These are phyloP conservation scores for Melastoma candidum DNA, from an alignment of 441 rosid genomes.

Conservation along the genomic window DNA sequence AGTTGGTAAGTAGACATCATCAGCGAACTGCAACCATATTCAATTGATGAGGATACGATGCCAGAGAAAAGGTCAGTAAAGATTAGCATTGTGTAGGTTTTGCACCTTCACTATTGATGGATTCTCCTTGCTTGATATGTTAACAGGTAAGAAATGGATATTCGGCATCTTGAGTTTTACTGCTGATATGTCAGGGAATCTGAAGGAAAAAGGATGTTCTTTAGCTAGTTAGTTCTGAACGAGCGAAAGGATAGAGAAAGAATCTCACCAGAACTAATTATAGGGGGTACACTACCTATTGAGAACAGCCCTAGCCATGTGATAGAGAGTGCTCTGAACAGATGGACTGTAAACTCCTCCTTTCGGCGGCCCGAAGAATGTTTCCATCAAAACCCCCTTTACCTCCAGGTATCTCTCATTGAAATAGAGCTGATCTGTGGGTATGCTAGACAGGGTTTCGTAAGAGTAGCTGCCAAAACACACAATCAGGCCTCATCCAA, in stretches of 20 bases:
- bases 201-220: slow-evolving; percentile 16
- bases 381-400: slow-evolving; percentile 44
- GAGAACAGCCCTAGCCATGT: slow-evolving; percentile 75
- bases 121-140: slow-evolving; percentile 59
- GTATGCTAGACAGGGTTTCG: slow-evolving; percentile 48
- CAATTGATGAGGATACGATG: no score
- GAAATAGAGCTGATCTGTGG: slow-evolving; percentile 49
- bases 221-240: neutral
- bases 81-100: neutral
- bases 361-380: slow-evolving; percentile 77
- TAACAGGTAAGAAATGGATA: slow-evolving; percentile 80
- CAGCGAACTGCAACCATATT: slow-evolving; percentile 45
- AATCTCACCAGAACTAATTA: slow-evolving; percentile 2
- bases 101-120: slow-evolving; percentile 67
- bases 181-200: slow-evolving; percentile 59
- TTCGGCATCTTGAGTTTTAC: slow-evolving; percentile 81
- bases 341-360: slow-evolving; percentile 88
- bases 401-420: slow-evolving; percentile 45
- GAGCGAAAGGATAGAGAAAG: slow-evolving; percentile 5
- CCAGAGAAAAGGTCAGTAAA: no score
- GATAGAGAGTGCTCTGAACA: slow-evolving; percentile 81
- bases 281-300: slow-evolving; percentile 26
- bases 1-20: slow-evolving; percentile 78
- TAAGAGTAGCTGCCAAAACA: slow-evolving; percentile 58
- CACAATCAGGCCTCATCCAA: neutral